Evolutionary conservation across 805 yeast genomes (phyloP), one percentile per base, ranked within the genome.

Genomic region (Saccharomycopsis olivae): DNA sequence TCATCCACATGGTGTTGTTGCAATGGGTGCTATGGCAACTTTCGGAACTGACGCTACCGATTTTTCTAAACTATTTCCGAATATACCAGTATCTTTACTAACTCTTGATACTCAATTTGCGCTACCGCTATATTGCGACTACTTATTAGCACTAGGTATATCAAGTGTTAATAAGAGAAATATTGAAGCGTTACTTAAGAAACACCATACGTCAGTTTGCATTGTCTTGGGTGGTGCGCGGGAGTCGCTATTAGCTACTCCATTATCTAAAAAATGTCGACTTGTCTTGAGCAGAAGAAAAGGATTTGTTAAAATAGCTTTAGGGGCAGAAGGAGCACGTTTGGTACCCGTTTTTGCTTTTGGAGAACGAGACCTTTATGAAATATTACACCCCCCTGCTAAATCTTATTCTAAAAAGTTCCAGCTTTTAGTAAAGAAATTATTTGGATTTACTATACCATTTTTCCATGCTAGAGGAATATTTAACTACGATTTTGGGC

Each of bases 201-300:
- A 60, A 36, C 70, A 75, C 42, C 75, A 79, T 48, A 78, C 74
- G 50, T 82, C 94, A 2, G 80, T 88, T 10, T 82, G 89, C 47
- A 78, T 92, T 43, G 97, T 92, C 1, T 78, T 92, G 18, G 98
- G 98, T 2, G 98, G 98, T 0, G 97, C 97, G 0, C 82, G 86
- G 44, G 98, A 92, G 53, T 76, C 94, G 1, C 63, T 92, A 28
- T 56, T 84, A 20, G 73, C 84, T 4, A 64, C 66, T 39, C 77
- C 81, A 0, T 73, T 75, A 6, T 54, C 59, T 1, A 70, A 75
- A 49, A 70, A 72, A 39, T 19, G 23, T 18, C 80, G 81, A 43
- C 61, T 92, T 35, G 84, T 92, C 0, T 60, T 92, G 31, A 68
- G 76, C 30, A 78, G 75, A 47, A 68, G 98, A 29, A 82, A 78